Evolutionary conservation across 116 monocot genomes (phyloP).

Genomic region (Papilionanthe hybrid): DNA sequence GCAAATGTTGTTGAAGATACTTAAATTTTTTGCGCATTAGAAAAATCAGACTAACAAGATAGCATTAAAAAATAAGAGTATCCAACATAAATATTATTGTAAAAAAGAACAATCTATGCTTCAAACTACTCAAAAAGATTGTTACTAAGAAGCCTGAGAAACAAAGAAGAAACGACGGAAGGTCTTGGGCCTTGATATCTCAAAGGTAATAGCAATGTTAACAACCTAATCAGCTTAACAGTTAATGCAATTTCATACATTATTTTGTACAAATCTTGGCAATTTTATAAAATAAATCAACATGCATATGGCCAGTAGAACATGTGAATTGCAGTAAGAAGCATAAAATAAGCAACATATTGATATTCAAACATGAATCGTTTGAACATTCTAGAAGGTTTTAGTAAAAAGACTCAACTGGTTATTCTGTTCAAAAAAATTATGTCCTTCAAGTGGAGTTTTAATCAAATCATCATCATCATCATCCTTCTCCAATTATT

Average conservation of each 20-base stretch:
- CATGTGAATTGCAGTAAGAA: background rate
- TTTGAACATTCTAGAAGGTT: background rate
- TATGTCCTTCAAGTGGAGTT: background rate
- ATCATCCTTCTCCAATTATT: background rate
- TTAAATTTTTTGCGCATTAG: background rate
- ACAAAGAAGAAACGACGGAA: background rate
- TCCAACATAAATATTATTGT: background rate
- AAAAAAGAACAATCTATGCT: background rate
- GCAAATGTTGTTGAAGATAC: background rate
- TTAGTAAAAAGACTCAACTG: background rate
- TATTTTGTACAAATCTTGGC: background rate
- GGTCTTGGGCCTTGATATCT: background rate
- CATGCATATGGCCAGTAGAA: background rate
- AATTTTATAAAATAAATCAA: background rate
- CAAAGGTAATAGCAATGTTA: background rate
- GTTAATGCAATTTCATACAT: constrained; percentile 3
- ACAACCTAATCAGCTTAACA: background rate
- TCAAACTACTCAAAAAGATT: background rate
- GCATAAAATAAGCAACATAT: background rate
- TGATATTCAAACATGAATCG: background rate
- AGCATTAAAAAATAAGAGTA: background rate
- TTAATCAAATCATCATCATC: background rate
- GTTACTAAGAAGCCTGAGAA: background rate
- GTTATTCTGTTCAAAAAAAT: background rate
- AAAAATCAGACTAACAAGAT: background rate